Percentiles rank a stretch among this genome's conserved stretches.
phyloP scores from a whole-genome alignment of 768 basidiomycete genomes.

The Austroboletus festivus region DNA sequence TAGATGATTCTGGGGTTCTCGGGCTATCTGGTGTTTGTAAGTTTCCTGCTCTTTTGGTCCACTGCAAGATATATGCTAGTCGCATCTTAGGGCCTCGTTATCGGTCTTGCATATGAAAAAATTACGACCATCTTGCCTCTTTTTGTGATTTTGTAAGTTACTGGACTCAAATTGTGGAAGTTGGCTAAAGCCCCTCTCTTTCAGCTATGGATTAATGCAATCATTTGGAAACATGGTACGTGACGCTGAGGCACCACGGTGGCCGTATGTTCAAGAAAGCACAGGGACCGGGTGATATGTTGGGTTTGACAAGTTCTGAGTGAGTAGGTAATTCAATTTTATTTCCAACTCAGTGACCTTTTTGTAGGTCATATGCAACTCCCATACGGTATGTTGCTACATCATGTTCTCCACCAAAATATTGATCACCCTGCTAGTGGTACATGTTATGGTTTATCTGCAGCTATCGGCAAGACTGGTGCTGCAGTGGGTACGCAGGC shows the following conservation, averaged over 20 bases:
- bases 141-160: constrained; percentile 63
- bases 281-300: constrained; percentile 71
- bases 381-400: constrained; percentile 46
- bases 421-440: constrained; percentile 37
- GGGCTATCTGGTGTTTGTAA: constrained; percentile 62
- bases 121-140: constrained; percentile 60
- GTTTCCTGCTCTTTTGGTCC: constrained; percentile 3
- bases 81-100: constrained; percentile 42
- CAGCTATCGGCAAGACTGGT: constrained; percentile 67
- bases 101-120: constrained; percentile 58
- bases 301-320: constrained; percentile 65
- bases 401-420: neutral
- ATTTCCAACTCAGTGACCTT: constrained; percentile 2
- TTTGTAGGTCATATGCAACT: constrained; percentile 55
- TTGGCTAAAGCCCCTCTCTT: constrained; percentile 1
- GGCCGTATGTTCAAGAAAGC: constrained; percentile 7
- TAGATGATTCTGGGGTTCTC: constrained; percentile 69
- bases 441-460: constrained; percentile 67
- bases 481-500: constrained; percentile 71
- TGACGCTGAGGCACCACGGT: neutral
- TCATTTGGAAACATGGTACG: constrained; percentile 64
- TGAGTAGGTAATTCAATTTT: constrained; percentile 31
- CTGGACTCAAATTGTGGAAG: neutral
- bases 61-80: neutral
- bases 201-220: constrained; percentile 69